Conservation (phyloP, 805 yeast species). For the Yamadazyma takamatsuzukensis region DNA sequence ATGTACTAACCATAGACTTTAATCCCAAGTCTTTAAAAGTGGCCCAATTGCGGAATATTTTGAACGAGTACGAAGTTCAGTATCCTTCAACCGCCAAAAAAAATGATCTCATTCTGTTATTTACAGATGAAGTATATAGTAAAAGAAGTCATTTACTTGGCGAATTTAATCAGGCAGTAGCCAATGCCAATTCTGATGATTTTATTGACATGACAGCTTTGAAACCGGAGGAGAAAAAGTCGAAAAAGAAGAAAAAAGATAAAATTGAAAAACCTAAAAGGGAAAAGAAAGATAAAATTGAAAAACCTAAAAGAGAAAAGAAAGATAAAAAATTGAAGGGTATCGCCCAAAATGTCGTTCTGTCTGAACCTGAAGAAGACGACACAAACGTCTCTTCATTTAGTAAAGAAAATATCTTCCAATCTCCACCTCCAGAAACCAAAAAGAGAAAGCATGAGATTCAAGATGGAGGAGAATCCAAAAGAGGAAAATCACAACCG, state of each 20-base stretch:
- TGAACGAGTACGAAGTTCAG: conserved; percentile 58
- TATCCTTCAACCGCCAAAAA: conserved; percentile 68
- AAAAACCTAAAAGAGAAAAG: conserved; percentile 2
- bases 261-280: conserved; percentile 1
- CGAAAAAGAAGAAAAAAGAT: neutral
- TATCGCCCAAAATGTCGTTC: no score
- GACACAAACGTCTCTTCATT: conserved; percentile 16
- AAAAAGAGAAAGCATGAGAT: neutral
- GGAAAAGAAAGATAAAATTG: conserved; percentile 1
- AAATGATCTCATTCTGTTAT: conserved; percentile 57
- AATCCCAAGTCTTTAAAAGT: conserved; percentile 65
- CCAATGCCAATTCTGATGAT: conserved; percentile 4
- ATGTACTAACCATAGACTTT: conserved; percentile 43
- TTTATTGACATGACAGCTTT: conserved; percentile 3
- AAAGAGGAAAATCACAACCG: neutral
- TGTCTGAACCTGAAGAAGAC: neutral
- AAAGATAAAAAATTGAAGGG: conserved; percentile 4
- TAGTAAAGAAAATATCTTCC: conserved; percentile 33
- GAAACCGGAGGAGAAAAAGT: neutral
- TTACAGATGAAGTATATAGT: conserved; percentile 51
- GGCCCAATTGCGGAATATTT: conserved; percentile 64
- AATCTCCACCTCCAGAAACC: conserved; percentile 19
- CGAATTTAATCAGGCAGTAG: conserved; percentile 14
- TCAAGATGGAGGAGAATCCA: neutral
- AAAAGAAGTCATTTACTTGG: conserved; percentile 40